These are phyloP conservation scores for Candida tallmaniae DNA, from an alignment of 805 yeast genomes.

Conservation along the genomic window DNA sequence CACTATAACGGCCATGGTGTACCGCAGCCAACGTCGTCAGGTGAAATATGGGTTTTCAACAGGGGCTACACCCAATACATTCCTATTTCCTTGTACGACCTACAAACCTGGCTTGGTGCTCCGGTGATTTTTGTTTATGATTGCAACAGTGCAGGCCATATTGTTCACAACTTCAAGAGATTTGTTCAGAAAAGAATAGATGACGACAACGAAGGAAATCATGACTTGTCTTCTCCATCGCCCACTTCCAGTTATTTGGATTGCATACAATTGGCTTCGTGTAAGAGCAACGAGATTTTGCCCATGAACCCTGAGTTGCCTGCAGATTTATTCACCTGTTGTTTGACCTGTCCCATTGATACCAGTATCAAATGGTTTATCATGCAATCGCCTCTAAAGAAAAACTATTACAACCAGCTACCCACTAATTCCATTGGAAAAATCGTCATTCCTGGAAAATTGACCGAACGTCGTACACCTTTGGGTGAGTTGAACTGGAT, in stretches of 20 bases:
- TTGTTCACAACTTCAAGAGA: slow-evolving; percentile 81
- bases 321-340: slow-evolving; percentile 93
- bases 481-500: slow-evolving; percentile 96
- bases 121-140: slow-evolving; percentile 95
- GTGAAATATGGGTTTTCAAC: slow-evolving; percentile 98
- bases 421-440: slow-evolving; percentile 48
- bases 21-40: slow-evolving; percentile 92
- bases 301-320: slow-evolving; percentile 95
- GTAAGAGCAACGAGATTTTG: slow-evolving; percentile 75
- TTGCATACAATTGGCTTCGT: slow-evolving; percentile 91
- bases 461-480: slow-evolving; percentile 92
- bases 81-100: slow-evolving; percentile 90
- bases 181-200: slow-evolving; percentile 87
- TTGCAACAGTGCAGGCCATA: slow-evolving; percentile 92
- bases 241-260: slow-evolving; percentile 71
- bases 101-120: slow-evolving; percentile 97
- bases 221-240: slow-evolving; percentile 49
- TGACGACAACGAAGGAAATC: slow-evolving; percentile 68
- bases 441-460: slow-evolving; percentile 79
- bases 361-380: slow-evolving; percentile 90
- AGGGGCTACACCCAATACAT: slow-evolving; percentile 96
- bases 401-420: slow-evolving; percentile 44
- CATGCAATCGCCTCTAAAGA: slow-evolving; percentile 67
- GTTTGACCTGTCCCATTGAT: slow-evolving; percentile 93
- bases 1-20: slow-evolving; percentile 99